These are phyloP conservation scores for Daldinia sp. DNA, from an alignment of 2,329 filamentous ascomycete genomes.

Conservation along the genomic window DNA sequence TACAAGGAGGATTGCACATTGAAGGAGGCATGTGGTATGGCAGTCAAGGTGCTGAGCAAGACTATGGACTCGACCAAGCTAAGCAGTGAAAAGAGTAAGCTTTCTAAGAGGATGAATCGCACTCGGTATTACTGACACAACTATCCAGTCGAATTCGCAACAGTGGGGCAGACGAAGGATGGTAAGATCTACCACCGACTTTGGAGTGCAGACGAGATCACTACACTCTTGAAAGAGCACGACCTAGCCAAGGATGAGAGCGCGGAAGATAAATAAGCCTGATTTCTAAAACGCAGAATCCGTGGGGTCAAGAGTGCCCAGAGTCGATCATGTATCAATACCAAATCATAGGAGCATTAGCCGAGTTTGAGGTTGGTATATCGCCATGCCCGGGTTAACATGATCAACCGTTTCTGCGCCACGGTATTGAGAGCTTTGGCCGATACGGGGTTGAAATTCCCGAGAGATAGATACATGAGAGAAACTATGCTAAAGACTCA, in stretches of 20 bases:
- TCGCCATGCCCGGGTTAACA: slow-evolving; percentile 1
- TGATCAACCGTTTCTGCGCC: background rate
- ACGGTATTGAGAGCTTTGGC: background rate
- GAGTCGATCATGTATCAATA: slow-evolving; percentile 38
- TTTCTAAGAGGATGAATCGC: background rate
- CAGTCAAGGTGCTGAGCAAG: slow-evolving; percentile 99
- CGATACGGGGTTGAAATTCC: background rate
- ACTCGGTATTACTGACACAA: slow-evolving; percentile 40
- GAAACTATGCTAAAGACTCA: background rate
- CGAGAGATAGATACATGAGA: background rate
- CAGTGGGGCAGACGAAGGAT: slow-evolving; percentile 92
- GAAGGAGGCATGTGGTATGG: slow-evolving; percentile 95
- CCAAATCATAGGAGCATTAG: slow-evolving; percentile 17
- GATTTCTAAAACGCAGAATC: slow-evolving; percentile 9
- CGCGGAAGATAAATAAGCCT: slow-evolving; percentile 68
- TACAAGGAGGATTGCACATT: slow-evolving; percentile 98
- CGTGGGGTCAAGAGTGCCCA: slow-evolving; percentile 4
- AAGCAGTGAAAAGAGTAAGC: slow-evolving; percentile 97
- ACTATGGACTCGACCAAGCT: slow-evolving; percentile 99
- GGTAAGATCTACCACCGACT: slow-evolving; percentile 98
- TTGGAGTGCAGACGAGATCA: slow-evolving; percentile 97
- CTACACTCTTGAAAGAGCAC: slow-evolving; percentile 91
- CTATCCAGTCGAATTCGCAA: slow-evolving; percentile 89
- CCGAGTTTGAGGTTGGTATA: slow-evolving; percentile 3
- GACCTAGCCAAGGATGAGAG: slow-evolving; percentile 89